Evolutionary conservation across 768 basidiomycete species (phyloP), one percentile per base, ranked within the genome.

Genomic region (Leccinum incarnatum): DNA sequence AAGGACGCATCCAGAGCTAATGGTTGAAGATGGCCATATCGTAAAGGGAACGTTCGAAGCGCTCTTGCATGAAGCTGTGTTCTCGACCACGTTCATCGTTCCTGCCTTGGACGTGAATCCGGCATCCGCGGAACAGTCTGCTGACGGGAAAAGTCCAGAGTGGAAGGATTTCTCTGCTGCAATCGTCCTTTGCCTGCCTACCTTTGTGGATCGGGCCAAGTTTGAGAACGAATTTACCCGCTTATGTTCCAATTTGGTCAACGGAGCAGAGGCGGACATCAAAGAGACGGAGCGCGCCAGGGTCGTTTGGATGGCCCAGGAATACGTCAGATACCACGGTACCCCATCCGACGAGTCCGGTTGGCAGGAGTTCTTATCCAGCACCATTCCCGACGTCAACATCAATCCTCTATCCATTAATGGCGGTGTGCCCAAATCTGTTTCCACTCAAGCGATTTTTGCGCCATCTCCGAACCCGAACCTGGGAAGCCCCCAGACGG

Each of bases 61-160:
- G 1, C 78, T 95, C 6, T 74, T 88, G 0, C 93, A 95, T 66
- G 93, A 94, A 72, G 75, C 83, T 11, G 85, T 91, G 12, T 94
- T 94, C 68, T 87, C 82, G 12, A 92, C 91, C 1, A 85, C 83
- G 14, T 91, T 88, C 67, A 55, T 75, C 47, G 51, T 69, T 52
- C 23, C 60, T 34, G 37, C 57, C 42, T 34, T 52, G 30, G 67
- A 69, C n/a, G 60, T 56, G 10, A 57, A 64, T 21, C 34, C 49
- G 19, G 65, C 67, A 25, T 60, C 57, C 30, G 57, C 46, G 54
- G 62, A 67, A 58, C 69, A 25, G 52, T 62, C 34, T 29, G 54
- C 55, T 51, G 69, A 65, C 49, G 59, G 63, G 52, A 58, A 63
- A 51, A 66, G 58, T 37, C 72, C 75, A 30, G 70, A 72, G 17